Base-by-base conservation (phyloP, 441 rosid genomes). In the Erodium texanum region DNA sequence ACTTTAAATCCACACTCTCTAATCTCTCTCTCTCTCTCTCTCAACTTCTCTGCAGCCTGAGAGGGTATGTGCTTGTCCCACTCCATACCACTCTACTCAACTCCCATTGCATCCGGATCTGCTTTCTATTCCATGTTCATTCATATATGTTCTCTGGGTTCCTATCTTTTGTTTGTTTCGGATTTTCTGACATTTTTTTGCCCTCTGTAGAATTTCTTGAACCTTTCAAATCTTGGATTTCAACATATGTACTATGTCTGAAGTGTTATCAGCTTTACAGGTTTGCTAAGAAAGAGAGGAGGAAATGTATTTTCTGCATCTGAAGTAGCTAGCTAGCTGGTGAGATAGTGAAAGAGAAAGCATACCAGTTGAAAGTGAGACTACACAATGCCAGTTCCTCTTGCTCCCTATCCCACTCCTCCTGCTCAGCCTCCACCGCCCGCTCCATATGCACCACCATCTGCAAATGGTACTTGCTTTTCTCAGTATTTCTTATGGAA, bases 341-440 rank as follows among this genome's bases (percentile, higher is more conserved):
- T 41, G 38, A 34, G 48, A 41, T 41, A 41, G 48, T 12, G 71
- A 75, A 73, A 80, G 72, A 61, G n/a, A 66, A 32, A 34, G 38
- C 52, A 65, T 24, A 34, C 38, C 38, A 34, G 38, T 34, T 34
- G 43, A 38, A 12, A 7, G 0, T 2, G n/a, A 32, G 65, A n/a
- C 14, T 66, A 65, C 79, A 79, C 74, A 92, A 94, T 89, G 97
- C 96, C 96, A 72, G 97, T 92, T 78, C 99, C 99, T 72, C 94
- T 94, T 68, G 96, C 96, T 54, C 99, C 93, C 18, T 94, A 94
- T 81, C 99, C 98, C 12, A 70, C 90, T 27, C 87, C 96, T 62
- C 87, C 89, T 16, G 61, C 61, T 54, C 61, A 8, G 7, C 16
- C 61, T 54, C 62, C 62, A 11, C 24, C 62, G 20, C 62, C 62